These are phyloP conservation scores for Jaltomata sinuosa DNA, from an alignment of 257 asterid genomes.

Conservation along the genomic window DNA sequence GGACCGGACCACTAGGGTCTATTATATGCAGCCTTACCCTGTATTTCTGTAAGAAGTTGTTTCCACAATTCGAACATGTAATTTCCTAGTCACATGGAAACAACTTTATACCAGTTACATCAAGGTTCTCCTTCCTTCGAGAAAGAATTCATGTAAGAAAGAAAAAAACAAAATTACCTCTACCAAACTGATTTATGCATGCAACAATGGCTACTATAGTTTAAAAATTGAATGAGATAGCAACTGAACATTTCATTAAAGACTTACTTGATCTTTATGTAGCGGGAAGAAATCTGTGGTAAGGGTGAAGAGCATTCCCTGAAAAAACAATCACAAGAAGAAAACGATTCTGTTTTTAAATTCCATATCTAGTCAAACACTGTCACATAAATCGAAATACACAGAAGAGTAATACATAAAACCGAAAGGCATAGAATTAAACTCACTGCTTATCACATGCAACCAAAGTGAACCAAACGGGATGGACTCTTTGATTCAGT, in stretches of 20 bases:
- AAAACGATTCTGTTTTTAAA: too few relatives aligned
- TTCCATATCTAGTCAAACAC: background rate
- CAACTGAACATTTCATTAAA: too few relatives aligned
- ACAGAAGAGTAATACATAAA: background rate
- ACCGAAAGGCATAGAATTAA: background rate
- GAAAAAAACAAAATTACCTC: too few relatives aligned
- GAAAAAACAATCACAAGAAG: background rate
- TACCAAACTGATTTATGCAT: too few relatives aligned
- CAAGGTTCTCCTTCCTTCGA: background rate
- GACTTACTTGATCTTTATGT: conserved; percentile 17
- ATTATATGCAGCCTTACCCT: too few relatives aligned
- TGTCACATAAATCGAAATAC: background rate
- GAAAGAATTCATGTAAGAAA: too few relatives aligned
- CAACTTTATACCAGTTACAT: too few relatives aligned
- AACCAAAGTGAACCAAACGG: conserved; percentile 17
- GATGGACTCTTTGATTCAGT: background rate
- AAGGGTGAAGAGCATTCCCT: conserved; percentile 2
- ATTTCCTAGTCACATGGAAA: background rate
- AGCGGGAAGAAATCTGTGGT: conserved; percentile 5
- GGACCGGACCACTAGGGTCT: too few relatives aligned
- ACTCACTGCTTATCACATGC: conserved; percentile 18
- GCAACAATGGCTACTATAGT: too few relatives aligned
- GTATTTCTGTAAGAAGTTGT: too few relatives aligned
- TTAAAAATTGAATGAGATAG: too few relatives aligned
- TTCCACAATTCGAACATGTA: background rate